These are phyloP conservation scores for Yarrowia hollandica DNA, from an alignment of 805 yeast genomes.

Conservation along the genomic window DNA sequence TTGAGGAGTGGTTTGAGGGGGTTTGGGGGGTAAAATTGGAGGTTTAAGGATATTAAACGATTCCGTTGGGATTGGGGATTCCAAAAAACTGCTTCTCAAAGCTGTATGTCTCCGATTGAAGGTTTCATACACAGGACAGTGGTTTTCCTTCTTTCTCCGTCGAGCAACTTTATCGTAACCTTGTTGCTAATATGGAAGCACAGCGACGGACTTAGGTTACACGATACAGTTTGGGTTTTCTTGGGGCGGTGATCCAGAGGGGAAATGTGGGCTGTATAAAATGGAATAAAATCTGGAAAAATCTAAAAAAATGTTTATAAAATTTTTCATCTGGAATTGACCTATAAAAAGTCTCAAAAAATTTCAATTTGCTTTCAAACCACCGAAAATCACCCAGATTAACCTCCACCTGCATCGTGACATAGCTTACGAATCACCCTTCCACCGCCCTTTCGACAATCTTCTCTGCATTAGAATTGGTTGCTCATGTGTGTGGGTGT, in stretches of 20 bases:
- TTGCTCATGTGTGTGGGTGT: too few relatives aligned
- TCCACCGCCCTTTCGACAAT: neutral
- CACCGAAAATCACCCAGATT: too few relatives aligned
- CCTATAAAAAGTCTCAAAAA: neutral
- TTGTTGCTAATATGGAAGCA: neutral
- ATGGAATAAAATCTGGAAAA: neutral
- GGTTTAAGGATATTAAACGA: too few relatives aligned
- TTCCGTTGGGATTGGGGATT: too few relatives aligned
- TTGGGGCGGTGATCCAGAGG: too few relatives aligned
- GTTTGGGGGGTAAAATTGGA: too few relatives aligned
- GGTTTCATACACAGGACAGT: neutral
- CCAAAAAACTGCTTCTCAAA: neutral
- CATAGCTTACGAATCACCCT: neutral
- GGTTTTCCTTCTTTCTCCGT: too few relatives aligned
- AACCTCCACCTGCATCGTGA: neutral
- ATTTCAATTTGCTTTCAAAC: too few relatives aligned
- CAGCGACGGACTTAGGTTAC: too few relatives aligned
- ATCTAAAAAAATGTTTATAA: neutral
- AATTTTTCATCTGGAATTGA: neutral
- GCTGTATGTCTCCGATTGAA: neutral
- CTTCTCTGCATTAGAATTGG: constrained; percentile 13
- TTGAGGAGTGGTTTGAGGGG: too few relatives aligned
- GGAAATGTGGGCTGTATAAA: too few relatives aligned
- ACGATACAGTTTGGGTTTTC: too few relatives aligned
- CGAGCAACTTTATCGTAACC: constrained; percentile 9